A percentile compares a stretch with the other conserved stretches of the same genome.
Conservation (phyloP, 441 rosid genomes). For the Macaranga tanarius region DNA sequence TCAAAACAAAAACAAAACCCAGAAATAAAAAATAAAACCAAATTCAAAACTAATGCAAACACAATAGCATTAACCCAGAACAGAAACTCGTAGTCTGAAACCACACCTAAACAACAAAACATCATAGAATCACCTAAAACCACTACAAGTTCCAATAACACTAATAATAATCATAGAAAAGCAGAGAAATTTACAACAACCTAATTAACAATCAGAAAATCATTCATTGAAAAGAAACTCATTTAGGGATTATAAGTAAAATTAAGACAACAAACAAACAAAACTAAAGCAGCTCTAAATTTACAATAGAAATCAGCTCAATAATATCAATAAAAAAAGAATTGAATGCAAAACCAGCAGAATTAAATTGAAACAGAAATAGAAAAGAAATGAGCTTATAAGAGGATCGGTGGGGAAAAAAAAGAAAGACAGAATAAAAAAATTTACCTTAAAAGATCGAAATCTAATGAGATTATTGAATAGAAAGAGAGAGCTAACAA, state of each 20-base stretch:
- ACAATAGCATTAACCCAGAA: background rate
- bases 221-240: background rate
- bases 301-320: slow-evolving; percentile 23
- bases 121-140: background rate
- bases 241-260: background rate
- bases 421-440: background rate
- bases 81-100: background rate
- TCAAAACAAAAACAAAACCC: background rate
- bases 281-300: background rate
- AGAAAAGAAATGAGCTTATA: background rate
- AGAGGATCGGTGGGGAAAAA: slow-evolving; percentile 15
- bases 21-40: background rate
- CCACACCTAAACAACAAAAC: background rate
- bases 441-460: slow-evolving; percentile 6
- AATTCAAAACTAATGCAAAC: background rate
- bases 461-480: background rate
- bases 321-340: slow-evolving; percentile 5
- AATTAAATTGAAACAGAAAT: background rate
- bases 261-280: background rate
- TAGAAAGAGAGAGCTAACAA: background rate
- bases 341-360: background rate
- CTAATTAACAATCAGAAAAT: background rate
- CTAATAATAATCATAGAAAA: background rate
- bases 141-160: background rate
- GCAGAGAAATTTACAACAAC: background rate